A percentile compares a stretch with the other conserved stretches of the same genome.
These are phyloP conservation scores for Begonia masoniana DNA, from an alignment of 306 rosid species.

Conservation along the genomic window DNA sequence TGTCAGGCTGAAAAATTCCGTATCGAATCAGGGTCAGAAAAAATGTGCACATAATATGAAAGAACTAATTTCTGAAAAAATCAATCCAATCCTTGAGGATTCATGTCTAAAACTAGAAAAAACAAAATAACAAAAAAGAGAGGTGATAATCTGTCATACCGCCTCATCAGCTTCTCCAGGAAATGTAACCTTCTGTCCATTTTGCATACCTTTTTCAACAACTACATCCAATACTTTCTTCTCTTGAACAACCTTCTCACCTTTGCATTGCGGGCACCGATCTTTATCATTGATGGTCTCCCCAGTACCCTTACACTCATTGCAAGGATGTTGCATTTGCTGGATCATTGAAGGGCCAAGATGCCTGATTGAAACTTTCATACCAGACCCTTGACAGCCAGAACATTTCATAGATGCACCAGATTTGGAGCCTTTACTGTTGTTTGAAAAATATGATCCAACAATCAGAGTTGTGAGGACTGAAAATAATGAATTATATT, in stretches of 20 bases:
- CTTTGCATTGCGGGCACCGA: constrained; percentile 63
- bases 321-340: constrained; percentile 96
- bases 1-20: constrained; percentile 41
- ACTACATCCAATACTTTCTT: constrained; percentile 64
- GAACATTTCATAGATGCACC: constrained; percentile 83
- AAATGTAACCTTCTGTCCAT: constrained; percentile 56
- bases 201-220: constrained; percentile 68
- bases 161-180: constrained; percentile 76
- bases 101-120: neutral
- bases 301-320: constrained; percentile 92
- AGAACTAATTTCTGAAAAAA: neutral
- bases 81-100: no score
- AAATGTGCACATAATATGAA: neutral
- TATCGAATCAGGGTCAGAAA: neutral
- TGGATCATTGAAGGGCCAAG: constrained; percentile 96
- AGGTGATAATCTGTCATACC: constrained; percentile 18
- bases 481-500: neutral
- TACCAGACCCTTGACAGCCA: constrained; percentile 92
- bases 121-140: neutral
- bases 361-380: constrained; percentile 87
- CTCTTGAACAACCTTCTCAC: constrained; percentile 43
- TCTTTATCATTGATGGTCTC: constrained; percentile 80
- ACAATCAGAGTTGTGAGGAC: neutral
- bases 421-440: constrained; percentile 90
- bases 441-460: neutral